Conservation (phyloP, 306 rosid genomes). For the Acacia crassicarpa region DNA sequence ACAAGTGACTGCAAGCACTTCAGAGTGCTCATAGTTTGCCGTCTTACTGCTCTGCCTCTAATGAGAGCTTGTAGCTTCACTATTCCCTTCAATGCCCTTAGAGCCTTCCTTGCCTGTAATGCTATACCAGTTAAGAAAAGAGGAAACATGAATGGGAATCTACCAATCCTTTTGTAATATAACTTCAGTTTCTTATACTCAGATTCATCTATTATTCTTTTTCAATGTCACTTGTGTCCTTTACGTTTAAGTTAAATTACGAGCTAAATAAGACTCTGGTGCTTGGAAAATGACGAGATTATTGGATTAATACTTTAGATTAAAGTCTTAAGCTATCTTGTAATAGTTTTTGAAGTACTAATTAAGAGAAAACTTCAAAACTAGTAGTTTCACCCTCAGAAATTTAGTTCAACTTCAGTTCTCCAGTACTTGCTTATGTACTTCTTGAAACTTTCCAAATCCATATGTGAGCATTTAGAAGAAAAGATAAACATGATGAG, state of each 20-base stretch:
- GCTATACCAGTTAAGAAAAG: slow-evolving; percentile 22
- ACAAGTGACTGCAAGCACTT: slow-evolving; percentile 90
- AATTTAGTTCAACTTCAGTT: not conserved
- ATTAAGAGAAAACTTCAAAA: not conserved
- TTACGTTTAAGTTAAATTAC: not conserved
- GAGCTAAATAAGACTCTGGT: not conserved
- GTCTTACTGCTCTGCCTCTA: slow-evolving; percentile 87
- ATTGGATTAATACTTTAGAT: not conserved
- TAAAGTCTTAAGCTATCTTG: not conserved
- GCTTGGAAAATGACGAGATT: not conserved
- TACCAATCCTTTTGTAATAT: slow-evolving; percentile 3
- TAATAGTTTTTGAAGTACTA: not conserved
- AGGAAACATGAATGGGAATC: not conserved
- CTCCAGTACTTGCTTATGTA: slow-evolving; percentile 4
- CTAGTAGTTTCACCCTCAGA: slow-evolving; percentile 11
- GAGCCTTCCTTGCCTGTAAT: slow-evolving; percentile 84
- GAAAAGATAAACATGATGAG: not conserved
- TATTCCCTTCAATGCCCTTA: slow-evolving; percentile 88
- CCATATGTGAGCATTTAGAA: not conserved
- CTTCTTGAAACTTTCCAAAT: slow-evolving; percentile 1
- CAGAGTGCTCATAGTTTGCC: slow-evolving; percentile 84
- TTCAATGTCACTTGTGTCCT: not conserved
- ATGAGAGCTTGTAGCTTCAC: slow-evolving; percentile 96
- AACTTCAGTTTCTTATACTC: slow-evolving; percentile 1
- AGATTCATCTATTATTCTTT: not conserved